Evolutionary conservation across 805 yeast species (phyloP), one percentile per base, ranked within the genome.

Genomic region (Yarrowia yakushimensis): DNA sequence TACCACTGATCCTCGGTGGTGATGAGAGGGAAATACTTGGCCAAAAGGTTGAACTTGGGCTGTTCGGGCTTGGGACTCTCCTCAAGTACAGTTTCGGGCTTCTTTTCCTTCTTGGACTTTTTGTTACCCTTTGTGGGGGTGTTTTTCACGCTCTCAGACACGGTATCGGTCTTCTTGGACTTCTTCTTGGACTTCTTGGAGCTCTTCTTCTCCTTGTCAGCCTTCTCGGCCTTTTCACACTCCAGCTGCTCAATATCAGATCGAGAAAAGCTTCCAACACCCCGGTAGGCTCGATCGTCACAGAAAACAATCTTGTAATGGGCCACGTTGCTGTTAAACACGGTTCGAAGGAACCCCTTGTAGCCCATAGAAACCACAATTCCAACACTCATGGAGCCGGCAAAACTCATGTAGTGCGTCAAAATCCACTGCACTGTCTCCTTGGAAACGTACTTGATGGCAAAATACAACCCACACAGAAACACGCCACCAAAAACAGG

Each of bases 401-500:
- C 66, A 0, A 75, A 8, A 2, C 76, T 57, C 18, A 80, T 66
- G 66, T 79, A 78, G 57, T 65, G 67, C 42, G 74, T 75, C 57
- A 83, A 64, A 23, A 70, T 67, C 37, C 66, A 65, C 54, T 73
- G 68, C 11, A 83, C 64, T 10, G 64, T 66, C 5, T 71, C 74
- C 10, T 65, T 65, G 63, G 76, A 73, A 52, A 76, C 66, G 37
- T 71, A 69, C 61, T 74, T 74, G 50, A 80, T 55, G 4, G 70
- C 69, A 62, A 72, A 75, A 67, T 80, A 77, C 37, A 82, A 61
- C 0, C 75, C 74, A 30, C 72, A 63, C 41, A 84, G 70, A n/a
- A 67, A 68, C 18, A 66, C 59, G 8, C 80, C 79, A 5, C 82
- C 80, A 7, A 77, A 13, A 5, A 83, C 62, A 0, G 87, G 87